Evolutionary conservation across 257 asterid species (phyloP).

Genomic region (Nicotiana undulata): DNA sequence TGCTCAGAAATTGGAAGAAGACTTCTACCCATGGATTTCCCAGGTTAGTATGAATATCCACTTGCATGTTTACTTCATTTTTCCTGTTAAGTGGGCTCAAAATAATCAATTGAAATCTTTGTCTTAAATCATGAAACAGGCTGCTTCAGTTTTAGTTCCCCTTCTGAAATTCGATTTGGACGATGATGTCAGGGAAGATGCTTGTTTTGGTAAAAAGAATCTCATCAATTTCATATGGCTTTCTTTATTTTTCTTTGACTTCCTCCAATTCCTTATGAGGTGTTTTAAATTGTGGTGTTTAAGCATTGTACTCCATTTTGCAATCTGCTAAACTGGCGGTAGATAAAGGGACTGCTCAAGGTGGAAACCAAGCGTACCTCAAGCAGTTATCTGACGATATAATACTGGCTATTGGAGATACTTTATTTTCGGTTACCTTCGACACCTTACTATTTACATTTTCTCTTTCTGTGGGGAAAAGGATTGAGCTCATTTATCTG

Average conservation of each 20-base stretch:
- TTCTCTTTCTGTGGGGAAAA: background rate
- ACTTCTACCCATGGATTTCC: no score
- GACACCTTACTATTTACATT: no score
- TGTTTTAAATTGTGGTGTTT: slow-evolving; percentile 30
- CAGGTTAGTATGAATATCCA: no score
- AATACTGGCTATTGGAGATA: slow-evolving; percentile 67
- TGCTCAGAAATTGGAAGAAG: no score
- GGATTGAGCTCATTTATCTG: background rate
- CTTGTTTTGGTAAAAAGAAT: slow-evolving; percentile 67
- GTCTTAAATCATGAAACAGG: no score
- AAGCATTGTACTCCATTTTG: slow-evolving; percentile 86
- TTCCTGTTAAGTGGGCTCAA: no score
- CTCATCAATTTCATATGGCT: background rate
- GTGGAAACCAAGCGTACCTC: slow-evolving; percentile 66
- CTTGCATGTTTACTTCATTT: no score
- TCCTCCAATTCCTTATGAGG: background rate
- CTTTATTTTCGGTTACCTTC: slow-evolving; percentile 60
- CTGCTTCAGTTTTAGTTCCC: slow-evolving; percentile 40
- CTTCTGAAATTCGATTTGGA: slow-evolving; percentile 78
- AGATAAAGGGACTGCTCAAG: slow-evolving; percentile 79
- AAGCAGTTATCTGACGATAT: slow-evolving; percentile 62
- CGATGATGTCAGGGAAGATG: slow-evolving; percentile 77
- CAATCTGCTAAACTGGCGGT: slow-evolving; percentile 79
- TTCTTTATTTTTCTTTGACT: slow-evolving; percentile 1
- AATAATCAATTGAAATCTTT: no score